A percentile compares a stretch with the other conserved stretches of the same genome.
These are phyloP conservation scores for Micromonas pusilla DNA, from an alignment of 139 green algal species.

Conservation along the genomic window DNA sequence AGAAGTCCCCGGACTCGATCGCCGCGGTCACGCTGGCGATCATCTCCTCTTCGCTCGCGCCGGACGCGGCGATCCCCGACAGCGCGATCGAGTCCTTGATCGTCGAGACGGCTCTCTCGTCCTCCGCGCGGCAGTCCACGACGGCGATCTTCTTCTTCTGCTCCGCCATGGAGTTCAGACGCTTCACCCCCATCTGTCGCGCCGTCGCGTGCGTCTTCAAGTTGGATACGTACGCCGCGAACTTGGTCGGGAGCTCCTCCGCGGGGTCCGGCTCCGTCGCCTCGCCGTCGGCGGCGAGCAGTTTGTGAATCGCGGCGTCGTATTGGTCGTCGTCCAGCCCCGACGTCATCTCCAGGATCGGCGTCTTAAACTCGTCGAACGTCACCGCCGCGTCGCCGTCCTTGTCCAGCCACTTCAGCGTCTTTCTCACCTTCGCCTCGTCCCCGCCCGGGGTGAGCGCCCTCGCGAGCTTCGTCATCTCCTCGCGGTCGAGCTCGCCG, in stretches of 20 bases:
- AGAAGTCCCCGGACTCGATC: neutral
- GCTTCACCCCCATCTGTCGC: neutral
- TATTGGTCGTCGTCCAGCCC: neutral
- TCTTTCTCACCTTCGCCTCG: neutral
- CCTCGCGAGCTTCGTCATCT: neutral
- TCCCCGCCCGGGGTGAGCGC: neutral
- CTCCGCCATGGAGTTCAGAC: neutral
- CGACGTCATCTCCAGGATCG: neutral
- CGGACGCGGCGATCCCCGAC: neutral
- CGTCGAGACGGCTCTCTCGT: neutral
- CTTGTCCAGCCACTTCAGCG: neutral
- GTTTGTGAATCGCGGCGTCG: neutral
- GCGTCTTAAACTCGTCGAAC: neutral
- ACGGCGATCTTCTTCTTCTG: neutral
- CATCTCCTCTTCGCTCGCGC: neutral
- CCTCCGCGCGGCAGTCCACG: neutral
- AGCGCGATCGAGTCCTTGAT: constrained; percentile 1
- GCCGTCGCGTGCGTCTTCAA: neutral
- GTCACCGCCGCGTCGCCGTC: neutral
- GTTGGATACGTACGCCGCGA: neutral
- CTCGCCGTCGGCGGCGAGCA: neutral
- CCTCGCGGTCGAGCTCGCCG: neutral
- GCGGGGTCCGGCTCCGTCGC: neutral
- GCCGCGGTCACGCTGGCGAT: neutral
- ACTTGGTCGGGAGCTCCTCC: neutral